Evolutionary conservation across 345 rosid species (phyloP).

Genomic region (Citrus medica): DNA sequence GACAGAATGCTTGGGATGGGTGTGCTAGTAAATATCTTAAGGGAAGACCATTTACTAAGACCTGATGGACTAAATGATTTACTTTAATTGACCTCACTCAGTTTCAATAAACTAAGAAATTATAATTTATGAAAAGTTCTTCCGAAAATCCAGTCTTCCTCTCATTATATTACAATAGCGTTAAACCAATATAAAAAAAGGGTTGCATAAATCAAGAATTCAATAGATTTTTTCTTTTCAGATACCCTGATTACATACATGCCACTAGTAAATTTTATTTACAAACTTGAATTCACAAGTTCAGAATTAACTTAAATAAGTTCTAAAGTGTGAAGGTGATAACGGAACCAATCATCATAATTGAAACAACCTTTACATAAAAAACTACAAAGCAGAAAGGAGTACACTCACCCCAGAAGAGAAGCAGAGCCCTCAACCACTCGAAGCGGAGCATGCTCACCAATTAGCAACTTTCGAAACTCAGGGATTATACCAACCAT

Average conservation of each 20-base stretch:
- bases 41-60: neutral
- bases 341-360: neutral
- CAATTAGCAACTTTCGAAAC: slow-evolving; percentile 23
- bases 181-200: neutral
- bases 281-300: neutral
- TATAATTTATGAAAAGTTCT: neutral
- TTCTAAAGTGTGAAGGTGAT: neutral
- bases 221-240: no score
- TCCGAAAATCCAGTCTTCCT: neutral
- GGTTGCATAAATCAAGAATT: no score
- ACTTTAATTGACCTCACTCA: neutral
- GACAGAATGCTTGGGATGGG: neutral
- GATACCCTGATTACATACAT: neutral
- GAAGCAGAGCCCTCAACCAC: slow-evolving; percentile 24
- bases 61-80: neutral
- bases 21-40: neutral
- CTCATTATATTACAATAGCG: neutral
- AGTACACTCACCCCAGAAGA: slow-evolving; percentile 23
- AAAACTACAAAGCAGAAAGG: neutral
- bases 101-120: neutral
- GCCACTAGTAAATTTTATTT: neutral
- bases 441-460: slow-evolving; percentile 30
- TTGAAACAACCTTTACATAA: neutral
- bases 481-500: slow-evolving; percentile 15
- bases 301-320: neutral